These are phyloP conservation scores for Lasiosphaeriaceae sp. DNA, from an alignment of 495 filamentous ascomycete species.

Conservation along the genomic window DNA sequence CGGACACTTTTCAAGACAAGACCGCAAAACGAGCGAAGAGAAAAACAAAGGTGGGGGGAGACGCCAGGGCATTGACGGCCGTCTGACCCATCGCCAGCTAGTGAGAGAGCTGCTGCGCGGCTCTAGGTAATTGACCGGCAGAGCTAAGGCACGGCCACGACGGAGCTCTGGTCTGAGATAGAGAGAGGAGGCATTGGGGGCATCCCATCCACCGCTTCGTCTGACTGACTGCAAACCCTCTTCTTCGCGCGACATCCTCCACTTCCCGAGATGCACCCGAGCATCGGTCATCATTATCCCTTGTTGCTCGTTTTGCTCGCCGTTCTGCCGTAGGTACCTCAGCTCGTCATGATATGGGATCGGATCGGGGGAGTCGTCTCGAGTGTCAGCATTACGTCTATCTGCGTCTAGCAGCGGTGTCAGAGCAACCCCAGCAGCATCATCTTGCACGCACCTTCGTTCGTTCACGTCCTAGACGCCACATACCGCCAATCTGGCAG, in stretches of 20 bases:
- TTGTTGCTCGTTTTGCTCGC: background rate
- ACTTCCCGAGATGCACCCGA: constrained; percentile 6
- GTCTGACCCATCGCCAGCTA: constrained; percentile 2
- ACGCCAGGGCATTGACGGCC: background rate
- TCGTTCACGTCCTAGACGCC: background rate
- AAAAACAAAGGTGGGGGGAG: constrained; percentile 1
- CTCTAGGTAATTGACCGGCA: constrained; percentile 23
- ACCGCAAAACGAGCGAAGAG: background rate
- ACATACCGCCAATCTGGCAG: constrained; percentile 11
- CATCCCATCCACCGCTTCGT: background rate
- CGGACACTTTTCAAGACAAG: constrained; percentile 1
- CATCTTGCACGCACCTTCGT: background rate
- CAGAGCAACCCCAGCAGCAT: background rate
- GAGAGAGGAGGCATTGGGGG: constrained; percentile 5
- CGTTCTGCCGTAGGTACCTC: background rate
- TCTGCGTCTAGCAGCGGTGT: background rate
- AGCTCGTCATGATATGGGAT: constrained; percentile 1
- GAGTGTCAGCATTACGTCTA: constrained; percentile 1
- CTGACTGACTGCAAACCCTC: constrained; percentile 7
- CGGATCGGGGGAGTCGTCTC: background rate
- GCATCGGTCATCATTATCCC: background rate
- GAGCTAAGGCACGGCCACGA: constrained; percentile 11
- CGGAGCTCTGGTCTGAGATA: constrained; percentile 15
- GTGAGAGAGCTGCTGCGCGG: constrained; percentile 12
- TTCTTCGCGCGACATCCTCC: constrained; percentile 7